Evolutionary conservation across 2,329 filamentous ascomycete genomes (phyloP).

Genomic region (Cercospora sp.): DNA sequence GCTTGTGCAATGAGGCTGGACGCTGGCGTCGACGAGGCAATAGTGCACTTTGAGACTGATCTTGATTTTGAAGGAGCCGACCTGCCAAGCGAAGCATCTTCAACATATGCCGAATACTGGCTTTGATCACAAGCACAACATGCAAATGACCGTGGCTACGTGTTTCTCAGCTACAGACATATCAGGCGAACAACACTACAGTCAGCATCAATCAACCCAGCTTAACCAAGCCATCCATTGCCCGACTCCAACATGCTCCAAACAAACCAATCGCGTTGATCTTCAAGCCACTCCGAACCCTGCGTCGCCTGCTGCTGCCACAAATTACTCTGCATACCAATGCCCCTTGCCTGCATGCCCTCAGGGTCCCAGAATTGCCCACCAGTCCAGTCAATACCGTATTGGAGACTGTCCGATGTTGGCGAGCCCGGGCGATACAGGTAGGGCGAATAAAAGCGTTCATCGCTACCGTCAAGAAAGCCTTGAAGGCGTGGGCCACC

Average conservation of each 20-base stretch:
- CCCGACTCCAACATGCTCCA: neutral
- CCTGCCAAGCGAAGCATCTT: neutral
- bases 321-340: neutral
- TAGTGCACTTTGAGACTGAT: slow-evolving; percentile 19
- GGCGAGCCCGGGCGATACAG: neutral
- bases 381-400: neutral
- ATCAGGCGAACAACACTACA: neutral
- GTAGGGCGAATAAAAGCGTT: neutral
- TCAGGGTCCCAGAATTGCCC: neutral
- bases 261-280: neutral
- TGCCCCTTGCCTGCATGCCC: neutral
- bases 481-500: neutral
- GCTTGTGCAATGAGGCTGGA: slow-evolving; percentile 16
- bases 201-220: neutral
- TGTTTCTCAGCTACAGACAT: neutral
- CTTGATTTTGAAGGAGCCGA: slow-evolving; percentile 8
- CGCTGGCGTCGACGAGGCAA: slow-evolving; percentile 14
- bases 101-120: slow-evolving; percentile 7
- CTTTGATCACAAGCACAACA: neutral
- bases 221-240: neutral
- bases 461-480: neutral
- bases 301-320: neutral
- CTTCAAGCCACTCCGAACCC: neutral
- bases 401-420: neutral
- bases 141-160: neutral